Percentiles rank a stretch among this genome's conserved stretches.
Evolutionary conservation across 352 stramenopile genomes (phyloP).

Genomic region (Phytopythium litorale): DNA sequence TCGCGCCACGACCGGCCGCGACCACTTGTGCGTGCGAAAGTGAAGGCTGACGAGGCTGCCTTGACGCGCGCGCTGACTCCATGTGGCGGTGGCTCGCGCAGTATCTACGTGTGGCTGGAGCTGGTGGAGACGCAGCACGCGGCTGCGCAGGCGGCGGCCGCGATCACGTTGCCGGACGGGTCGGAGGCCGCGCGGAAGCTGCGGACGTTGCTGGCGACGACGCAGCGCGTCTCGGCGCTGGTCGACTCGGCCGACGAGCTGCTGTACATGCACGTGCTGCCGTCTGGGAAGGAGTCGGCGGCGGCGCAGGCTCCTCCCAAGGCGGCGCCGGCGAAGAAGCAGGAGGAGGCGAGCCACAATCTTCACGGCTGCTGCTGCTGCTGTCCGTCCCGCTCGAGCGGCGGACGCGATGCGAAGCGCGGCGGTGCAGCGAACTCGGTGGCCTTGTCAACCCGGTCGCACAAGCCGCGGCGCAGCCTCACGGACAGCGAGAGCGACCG

Average conservation of each 20-base stretch:
- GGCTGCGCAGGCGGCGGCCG: constrained; percentile 9
- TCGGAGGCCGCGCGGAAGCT: constrained; percentile 17
- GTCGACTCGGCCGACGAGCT: constrained; percentile 17
- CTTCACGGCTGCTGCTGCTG: neutral
- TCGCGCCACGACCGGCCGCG: neutral
- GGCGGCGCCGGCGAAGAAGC: neutral
- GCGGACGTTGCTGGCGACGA: constrained; percentile 11
- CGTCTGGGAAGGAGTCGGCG: neutral
- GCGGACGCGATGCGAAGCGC: neutral
- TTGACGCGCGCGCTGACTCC: neutral
- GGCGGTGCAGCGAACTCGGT: neutral
- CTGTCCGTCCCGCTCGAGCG: neutral
- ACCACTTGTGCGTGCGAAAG: neutral
- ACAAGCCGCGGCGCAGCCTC: neutral
- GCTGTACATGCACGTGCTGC: constrained; percentile 24
- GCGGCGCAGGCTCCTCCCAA: neutral
- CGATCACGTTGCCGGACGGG: constrained; percentile 14
- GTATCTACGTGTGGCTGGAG: constrained; percentile 19
- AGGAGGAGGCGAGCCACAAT: neutral
- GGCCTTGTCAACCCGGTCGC: neutral
- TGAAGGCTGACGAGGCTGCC: neutral
- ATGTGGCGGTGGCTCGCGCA: neutral
- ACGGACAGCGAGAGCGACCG: neutral
- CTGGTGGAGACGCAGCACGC: constrained; percentile 29
- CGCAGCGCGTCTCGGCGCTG: constrained; percentile 7